These are phyloP conservation scores for Trichophyton simii DNA, from an alignment of 2,329 filamentous ascomycete genomes.

Conservation along the genomic window DNA sequence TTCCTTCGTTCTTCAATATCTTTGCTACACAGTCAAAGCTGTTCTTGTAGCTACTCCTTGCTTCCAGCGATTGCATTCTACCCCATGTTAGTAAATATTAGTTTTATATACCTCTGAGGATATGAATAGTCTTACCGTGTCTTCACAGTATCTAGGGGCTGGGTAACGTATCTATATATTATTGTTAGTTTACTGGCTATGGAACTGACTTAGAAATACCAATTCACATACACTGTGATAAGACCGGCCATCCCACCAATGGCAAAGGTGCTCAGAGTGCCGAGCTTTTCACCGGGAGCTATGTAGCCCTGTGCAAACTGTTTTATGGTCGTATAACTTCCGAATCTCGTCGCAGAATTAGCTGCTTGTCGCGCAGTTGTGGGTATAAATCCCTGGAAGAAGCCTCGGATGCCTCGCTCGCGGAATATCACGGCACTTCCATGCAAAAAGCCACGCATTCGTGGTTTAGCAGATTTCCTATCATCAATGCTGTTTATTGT, in stretches of 20 bases:
- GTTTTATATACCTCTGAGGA: too few relatives aligned
- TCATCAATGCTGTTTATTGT: constrained; percentile 66
- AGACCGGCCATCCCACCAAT: constrained; percentile 80
- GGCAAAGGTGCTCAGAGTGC: constrained; percentile 73
- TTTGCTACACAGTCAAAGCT: constrained; percentile 68
- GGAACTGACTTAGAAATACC: neutral
- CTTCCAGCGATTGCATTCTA: constrained; percentile 92
- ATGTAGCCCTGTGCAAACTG: constrained; percentile 88
- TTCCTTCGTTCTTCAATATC: constrained; percentile 79
- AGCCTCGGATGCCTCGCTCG: constrained; percentile 77
- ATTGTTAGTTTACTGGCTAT: neutral
- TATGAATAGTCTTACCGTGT: constrained; percentile 42
- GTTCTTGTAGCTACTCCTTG: constrained; percentile 68
- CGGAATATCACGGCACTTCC: constrained; percentile 75
- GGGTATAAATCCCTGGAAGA: constrained; percentile 93
- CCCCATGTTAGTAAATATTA: constrained; percentile 5
- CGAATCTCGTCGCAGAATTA: constrained; percentile 85
- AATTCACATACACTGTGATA: constrained; percentile 64
- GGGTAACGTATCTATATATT: constrained; percentile 39
- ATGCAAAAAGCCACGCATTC: constrained; percentile 84
- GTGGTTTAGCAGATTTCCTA: constrained; percentile 70
- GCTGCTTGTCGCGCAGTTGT: constrained; percentile 90
- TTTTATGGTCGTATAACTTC: constrained; percentile 77
- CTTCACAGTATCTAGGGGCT: constrained; percentile 84
- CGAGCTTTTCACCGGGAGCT: constrained; percentile 87